Evolutionary conservation across 768 basidiomycete species (phyloP).

Genomic region (Hypholoma fasciculare): DNA sequence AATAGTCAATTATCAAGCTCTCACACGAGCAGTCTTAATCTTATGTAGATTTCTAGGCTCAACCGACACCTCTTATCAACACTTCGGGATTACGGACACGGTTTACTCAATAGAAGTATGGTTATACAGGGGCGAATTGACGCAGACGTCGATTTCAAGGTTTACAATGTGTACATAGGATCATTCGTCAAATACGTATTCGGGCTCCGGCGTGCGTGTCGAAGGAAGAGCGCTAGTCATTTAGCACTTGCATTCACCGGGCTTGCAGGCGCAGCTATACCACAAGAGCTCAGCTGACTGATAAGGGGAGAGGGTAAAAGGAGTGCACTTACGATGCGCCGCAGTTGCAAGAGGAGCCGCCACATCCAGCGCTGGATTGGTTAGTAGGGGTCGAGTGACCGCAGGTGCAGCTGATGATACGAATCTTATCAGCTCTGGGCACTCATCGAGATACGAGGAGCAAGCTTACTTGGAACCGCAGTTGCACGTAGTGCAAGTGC

Average conservation of each 20-base stretch:
- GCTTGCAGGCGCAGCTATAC: background rate
- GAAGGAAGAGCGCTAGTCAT: background rate
- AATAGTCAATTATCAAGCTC: too few species aligned
- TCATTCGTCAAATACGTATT: background rate
- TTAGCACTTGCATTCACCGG: constrained; percentile 4
- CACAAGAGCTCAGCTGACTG: background rate
- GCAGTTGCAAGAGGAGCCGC: constrained; percentile 4
- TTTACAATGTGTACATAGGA: too few species aligned
- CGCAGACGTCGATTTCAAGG: too few species aligned
- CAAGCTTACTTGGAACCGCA: constrained; percentile 7
- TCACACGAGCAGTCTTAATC: too few species aligned
- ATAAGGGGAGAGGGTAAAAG: background rate
- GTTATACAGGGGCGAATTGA: too few species aligned
- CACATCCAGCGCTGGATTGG: constrained; percentile 7
- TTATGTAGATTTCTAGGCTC: too few species aligned
- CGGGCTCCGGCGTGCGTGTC: background rate
- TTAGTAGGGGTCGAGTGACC: constrained; percentile 1
- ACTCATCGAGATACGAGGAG: background rate
- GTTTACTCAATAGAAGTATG: too few species aligned
- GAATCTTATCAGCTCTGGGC: background rate
- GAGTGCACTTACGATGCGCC: constrained; percentile 1
- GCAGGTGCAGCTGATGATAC: constrained; percentile 5
- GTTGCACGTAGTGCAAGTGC: constrained; percentile 7
- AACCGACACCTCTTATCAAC: too few species aligned
- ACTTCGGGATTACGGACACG: too few species aligned